Evolutionary conservation across 106 monocot genomes (phyloP).

Genomic region (Xerophyta viscosa): DNA sequence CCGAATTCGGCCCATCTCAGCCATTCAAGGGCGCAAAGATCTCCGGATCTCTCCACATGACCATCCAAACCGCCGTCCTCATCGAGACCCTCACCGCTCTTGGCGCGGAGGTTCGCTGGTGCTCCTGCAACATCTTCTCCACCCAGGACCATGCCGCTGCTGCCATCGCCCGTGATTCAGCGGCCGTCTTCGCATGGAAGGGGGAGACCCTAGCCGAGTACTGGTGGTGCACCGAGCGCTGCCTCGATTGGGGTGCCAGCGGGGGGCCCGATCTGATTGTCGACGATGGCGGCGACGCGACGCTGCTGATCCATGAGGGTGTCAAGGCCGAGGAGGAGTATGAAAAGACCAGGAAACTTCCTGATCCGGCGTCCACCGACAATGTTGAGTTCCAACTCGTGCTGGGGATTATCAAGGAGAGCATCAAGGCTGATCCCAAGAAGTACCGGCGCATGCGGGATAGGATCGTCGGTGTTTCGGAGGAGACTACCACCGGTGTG

Average conservation of each 20-base stretch:
- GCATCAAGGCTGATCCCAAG: slow-evolving; percentile 51
- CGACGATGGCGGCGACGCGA: slow-evolving; percentile 84
- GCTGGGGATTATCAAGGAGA: slow-evolving; percentile 52
- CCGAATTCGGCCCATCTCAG: slow-evolving; percentile 69
- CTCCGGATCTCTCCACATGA: slow-evolving; percentile 91
- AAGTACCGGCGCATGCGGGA: slow-evolving; percentile 77
- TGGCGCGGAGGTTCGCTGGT: slow-evolving; percentile 91
- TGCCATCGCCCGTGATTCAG: slow-evolving; percentile 73
- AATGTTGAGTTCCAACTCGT: slow-evolving; percentile 82
- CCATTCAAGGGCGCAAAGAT: slow-evolving; percentile 67
- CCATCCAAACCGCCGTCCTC: slow-evolving; percentile 88
- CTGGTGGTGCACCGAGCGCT: slow-evolving; percentile 93
- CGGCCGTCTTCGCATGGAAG: slow-evolving; percentile 84
- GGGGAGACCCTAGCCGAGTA: slow-evolving; percentile 91
- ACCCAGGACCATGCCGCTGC: slow-evolving; percentile 84
- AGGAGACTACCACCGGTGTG: slow-evolving; percentile 76
- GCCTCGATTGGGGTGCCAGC: slow-evolving; percentile 62
- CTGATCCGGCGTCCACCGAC: slow-evolving; percentile 56
- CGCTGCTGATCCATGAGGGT: slow-evolving; percentile 76
- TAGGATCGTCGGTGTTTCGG: slow-evolving; percentile 67
- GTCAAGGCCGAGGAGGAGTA: slow-evolving; percentile 81
- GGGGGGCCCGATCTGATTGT: slow-evolving; percentile 90
- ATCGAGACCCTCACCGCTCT: slow-evolving; percentile 81
- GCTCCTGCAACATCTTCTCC: slow-evolving; percentile 94
- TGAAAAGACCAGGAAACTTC: slow-evolving; percentile 59